Base-by-base conservation (phyloP, 2,329 filamentous ascomycete species). In the Pseudonectria foliicola region DNA sequence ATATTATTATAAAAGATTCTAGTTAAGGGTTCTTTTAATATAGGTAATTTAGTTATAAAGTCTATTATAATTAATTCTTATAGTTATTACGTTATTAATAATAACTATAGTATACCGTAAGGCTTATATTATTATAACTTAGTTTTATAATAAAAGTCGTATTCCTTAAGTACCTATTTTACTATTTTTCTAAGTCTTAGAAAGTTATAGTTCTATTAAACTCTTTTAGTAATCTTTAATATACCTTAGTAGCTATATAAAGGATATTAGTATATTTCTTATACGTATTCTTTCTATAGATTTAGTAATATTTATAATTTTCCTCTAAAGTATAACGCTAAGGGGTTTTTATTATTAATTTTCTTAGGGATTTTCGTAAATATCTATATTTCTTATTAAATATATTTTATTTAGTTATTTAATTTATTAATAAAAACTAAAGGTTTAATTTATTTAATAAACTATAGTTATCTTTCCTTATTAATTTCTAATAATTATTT, bases 31-130 rank as follows among this genome's bases (percentile, higher is more conserved):
- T 41, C 18, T 32, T 35, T 26, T 37, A 25, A 43, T 38, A 33
- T 6, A 7, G 23, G n/a, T 34, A 43, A 18, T 15, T 34, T 40
- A 30, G n/a, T 38, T 24, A 42, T 43, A 35, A 34, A 43, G 15
- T 45, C 26, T 14, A 45, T 29, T 24, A 13, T 40, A 7, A 45
- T 39, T 25, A 26, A 42, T 13, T 42, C 33, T 14, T 16, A 47
- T 25, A 14, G 29, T 40, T 4, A 3, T 39, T 29, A 10, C 31
- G 7, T 8, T 10, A 48, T 13, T 36, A 12, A 3, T 13, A 48
- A 6, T 16, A 10, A 23, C 31, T 48, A 15, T 35, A 46, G 4
- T 32, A 33, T 11, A 26, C 30, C 29, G 26, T 46, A 44, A 7
- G 21, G 34, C 8, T 44, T 40, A 27, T 39, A n/a, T 4, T 24